A percentile compares a stretch with the other conserved stretches of the same genome.
Evolutionary conservation across 768 basidiomycete genomes (phyloP).

Genomic region (Naganishia onofrii): DNA sequence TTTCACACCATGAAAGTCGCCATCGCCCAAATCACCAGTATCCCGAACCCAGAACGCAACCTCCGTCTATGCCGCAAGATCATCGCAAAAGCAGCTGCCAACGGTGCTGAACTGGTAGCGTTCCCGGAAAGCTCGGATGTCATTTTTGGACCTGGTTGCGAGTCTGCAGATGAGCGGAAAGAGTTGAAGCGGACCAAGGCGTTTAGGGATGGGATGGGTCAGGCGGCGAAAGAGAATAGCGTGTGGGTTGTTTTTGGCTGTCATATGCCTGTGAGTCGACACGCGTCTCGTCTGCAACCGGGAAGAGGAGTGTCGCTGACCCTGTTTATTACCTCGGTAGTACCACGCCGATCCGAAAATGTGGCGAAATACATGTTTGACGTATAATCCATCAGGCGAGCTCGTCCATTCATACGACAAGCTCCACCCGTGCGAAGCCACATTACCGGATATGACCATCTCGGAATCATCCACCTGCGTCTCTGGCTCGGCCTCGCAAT

Average conservation of each 20-base stretch:
- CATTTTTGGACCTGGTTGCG: slow-evolving; percentile 26
- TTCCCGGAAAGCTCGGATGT: slow-evolving; percentile 30
- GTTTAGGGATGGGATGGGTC: slow-evolving; percentile 16
- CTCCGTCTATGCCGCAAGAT: slow-evolving; percentile 10
- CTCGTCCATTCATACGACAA: slow-evolving; percentile 28
- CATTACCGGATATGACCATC: slow-evolving; percentile 22
- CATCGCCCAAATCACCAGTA: slow-evolving; percentile 29
- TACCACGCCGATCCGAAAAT: slow-evolving; percentile 12
- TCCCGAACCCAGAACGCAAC: slow-evolving; percentile 20
- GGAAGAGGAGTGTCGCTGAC: too few species aligned
- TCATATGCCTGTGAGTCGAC: slow-evolving; percentile 21
- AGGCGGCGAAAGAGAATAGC: slow-evolving; percentile 18
- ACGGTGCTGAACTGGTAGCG: slow-evolving; percentile 24
- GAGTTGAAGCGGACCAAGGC: slow-evolving; percentile 3
- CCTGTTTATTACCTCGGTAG: too few species aligned
- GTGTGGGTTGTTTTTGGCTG: slow-evolving; percentile 22
- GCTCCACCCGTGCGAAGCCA: slow-evolving; percentile 26
- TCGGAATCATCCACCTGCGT: slow-evolving; percentile 23
- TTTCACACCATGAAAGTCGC: slow-evolving; percentile 22
- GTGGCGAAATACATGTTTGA: slow-evolving; percentile 25
- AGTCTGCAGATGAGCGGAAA: slow-evolving; percentile 19
- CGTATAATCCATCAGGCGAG: slow-evolving; percentile 11
- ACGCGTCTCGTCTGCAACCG: too few species aligned
- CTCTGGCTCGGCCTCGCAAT: slow-evolving; percentile 4
- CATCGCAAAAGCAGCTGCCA: slow-evolving; percentile 4